These are phyloP conservation scores for Coemansia guatemalensis DNA, from an alignment of 192 early-diverging fungal species.

Conservation along the genomic window DNA sequence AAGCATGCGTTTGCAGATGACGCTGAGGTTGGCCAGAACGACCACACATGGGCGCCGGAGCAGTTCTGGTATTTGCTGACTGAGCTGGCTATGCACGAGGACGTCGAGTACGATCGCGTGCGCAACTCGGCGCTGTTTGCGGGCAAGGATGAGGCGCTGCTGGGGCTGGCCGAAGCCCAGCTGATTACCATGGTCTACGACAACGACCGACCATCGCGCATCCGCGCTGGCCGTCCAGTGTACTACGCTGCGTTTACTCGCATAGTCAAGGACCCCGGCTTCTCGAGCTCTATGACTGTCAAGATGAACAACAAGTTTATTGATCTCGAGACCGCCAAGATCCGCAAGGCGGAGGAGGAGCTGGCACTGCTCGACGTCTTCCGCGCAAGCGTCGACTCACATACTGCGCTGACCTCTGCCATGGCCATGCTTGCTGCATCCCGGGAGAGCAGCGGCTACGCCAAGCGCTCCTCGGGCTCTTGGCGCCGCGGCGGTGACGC, in stretches of 20 bases:
- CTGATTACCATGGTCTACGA: conserved; percentile 78
- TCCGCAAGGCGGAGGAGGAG: conserved; percentile 65
- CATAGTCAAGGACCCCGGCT: conserved; percentile 68
- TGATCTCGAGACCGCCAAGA: conserved; percentile 57
- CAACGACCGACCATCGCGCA: conserved; percentile 78
- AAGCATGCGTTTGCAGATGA: conserved; percentile 81
- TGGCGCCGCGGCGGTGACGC: not conserved
- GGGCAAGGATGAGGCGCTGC: conserved; percentile 75
- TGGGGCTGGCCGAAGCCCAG: conserved; percentile 87
- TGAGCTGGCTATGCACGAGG: conserved; percentile 59
- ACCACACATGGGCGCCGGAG: conserved; percentile 73
- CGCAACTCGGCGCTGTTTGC: conserved; percentile 81
- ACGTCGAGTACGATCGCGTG: conserved; percentile 81
- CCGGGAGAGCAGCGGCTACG: conserved; percentile 3
- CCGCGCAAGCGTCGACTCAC: conserved; percentile 30
- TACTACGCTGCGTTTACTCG: conserved; percentile 75
- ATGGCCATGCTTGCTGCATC: conserved; percentile 42
- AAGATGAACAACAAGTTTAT: conserved; percentile 62
- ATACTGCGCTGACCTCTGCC: conserved; percentile 29
- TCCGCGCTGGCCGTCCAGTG: conserved; percentile 82
- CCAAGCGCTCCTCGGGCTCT: not conserved
- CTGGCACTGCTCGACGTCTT: conserved; percentile 56
- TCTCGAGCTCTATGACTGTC: conserved; percentile 80
- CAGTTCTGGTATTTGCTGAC: conserved; percentile 92
- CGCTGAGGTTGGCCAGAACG: conserved; percentile 28